Evolutionary conservation across 306 rosid genomes (phyloP).

Genomic region (Malus domestica): ASM211411v1 NC_041795.1:9170001-9170500

Average conservation of each 20-base stretch:
- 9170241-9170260: background rate
- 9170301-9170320: background rate
- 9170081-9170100: background rate
- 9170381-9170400: background rate
- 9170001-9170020: background rate
- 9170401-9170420: background rate
- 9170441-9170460: background rate
- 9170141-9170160: background rate
- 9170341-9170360: background rate
- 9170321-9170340: background rate
- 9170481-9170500: background rate
- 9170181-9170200: background rate
- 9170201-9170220: background rate
- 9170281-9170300: background rate
- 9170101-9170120: background rate
- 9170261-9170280: background rate
- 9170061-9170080: background rate
- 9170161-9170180: background rate
- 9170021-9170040: background rate
- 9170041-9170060: background rate
- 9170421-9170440: background rate
- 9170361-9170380: background rate
- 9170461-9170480: background rate
- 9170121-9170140: background rate
- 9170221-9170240: background rate